phyloP scores from a whole-genome alignment of 352 stramenopile species.

The Phytophthora boehmeriae region DNA sequence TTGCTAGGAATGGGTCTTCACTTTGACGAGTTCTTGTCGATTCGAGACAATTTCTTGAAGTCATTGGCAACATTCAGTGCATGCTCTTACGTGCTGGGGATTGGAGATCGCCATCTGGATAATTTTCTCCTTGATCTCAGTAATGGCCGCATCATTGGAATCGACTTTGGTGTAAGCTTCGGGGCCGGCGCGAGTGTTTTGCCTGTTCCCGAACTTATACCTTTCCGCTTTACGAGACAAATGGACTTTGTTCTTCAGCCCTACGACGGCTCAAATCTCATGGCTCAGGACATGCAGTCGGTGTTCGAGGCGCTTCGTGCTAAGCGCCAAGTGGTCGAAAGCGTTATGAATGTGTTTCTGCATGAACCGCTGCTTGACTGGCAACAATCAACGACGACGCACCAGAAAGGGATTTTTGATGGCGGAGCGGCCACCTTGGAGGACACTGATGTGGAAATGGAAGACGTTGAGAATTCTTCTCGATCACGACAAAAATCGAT shows the following conservation, averaged over 20 bases:
- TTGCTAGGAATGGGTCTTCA: conserved; percentile 70
- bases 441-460: conserved; percentile 43
- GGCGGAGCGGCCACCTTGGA: conserved; percentile 24
- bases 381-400: conserved; percentile 72
- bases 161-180: conserved; percentile 94
- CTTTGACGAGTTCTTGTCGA: conserved; percentile 83
- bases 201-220: conserved; percentile 89
- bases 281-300: conserved; percentile 84
- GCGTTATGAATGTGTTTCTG: conserved; percentile 92
- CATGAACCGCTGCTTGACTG: conserved; percentile 93
- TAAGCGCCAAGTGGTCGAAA: conserved; percentile 84
- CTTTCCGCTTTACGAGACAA: conserved; percentile 89
- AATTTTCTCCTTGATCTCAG: conserved; percentile 89
- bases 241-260: conserved; percentile 75
- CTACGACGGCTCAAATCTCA: conserved; percentile 66
- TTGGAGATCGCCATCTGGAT: conserved; percentile 92
- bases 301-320: conserved; percentile 85
- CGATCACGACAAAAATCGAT: conserved; percentile 20
- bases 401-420: conserved; percentile 66
- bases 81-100: conserved; percentile 89
- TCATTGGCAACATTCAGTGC: conserved; percentile 88
- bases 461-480: conserved; percentile 24
- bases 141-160: conserved; percentile 84
- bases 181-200: conserved; percentile 82
- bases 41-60: conserved; percentile 85